These are phyloP conservation scores for Yarrowia keelungensis DNA, from an alignment of 805 yeast genomes.

Conservation along the genomic window DNA sequence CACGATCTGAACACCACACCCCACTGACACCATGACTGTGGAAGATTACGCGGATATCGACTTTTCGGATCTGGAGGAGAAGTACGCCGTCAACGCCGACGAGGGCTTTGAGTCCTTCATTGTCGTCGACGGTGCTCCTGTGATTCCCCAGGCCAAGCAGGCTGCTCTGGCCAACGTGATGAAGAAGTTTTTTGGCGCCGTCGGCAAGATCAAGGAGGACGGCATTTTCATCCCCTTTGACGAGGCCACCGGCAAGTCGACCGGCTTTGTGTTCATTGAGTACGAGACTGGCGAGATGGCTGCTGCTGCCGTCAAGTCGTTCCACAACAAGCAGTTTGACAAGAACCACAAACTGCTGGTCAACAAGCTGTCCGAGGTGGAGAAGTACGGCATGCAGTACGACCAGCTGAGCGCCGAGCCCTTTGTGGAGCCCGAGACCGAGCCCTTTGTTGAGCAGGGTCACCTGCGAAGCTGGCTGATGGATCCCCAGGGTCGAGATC, in stretches of 20 bases:
- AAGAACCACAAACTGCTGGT: slow-evolving; percentile 88
- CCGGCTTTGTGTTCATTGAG: slow-evolving; percentile 83
- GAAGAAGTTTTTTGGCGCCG: slow-evolving; percentile 75
- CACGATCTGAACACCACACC: not conserved
- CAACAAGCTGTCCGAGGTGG: slow-evolving; percentile 83
- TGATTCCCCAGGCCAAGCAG: slow-evolving; percentile 88
- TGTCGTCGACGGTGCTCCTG: slow-evolving; percentile 93
- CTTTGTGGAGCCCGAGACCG: slow-evolving; percentile 73
- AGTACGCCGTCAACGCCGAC: slow-evolving; percentile 68
- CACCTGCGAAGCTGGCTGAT: slow-evolving; percentile 90
- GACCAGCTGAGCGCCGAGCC: slow-evolving; percentile 56
- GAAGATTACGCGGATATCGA: slow-evolving; percentile 56
- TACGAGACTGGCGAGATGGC: slow-evolving; percentile 72
- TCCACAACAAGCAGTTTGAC: slow-evolving; percentile 90
- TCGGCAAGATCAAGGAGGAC: slow-evolving; percentile 69
- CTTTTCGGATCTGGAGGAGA: slow-evolving; percentile 82
- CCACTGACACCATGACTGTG: slow-evolving; percentile 21
- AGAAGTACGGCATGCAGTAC: slow-evolving; percentile 72
- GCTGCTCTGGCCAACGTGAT: slow-evolving; percentile 85
- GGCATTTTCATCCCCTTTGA: slow-evolving; percentile 83
- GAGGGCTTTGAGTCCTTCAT: slow-evolving; percentile 75
- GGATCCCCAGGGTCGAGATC: slow-evolving; percentile 90
- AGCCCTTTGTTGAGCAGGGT: slow-evolving; percentile 76
- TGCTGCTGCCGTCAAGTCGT: slow-evolving; percentile 75
- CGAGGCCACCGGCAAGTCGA: slow-evolving; percentile 67